These are phyloP conservation scores for Rhodotorula sp. DNA, from an alignment of 1,284 basidiomycete genomes.

Conservation along the genomic window DNA sequence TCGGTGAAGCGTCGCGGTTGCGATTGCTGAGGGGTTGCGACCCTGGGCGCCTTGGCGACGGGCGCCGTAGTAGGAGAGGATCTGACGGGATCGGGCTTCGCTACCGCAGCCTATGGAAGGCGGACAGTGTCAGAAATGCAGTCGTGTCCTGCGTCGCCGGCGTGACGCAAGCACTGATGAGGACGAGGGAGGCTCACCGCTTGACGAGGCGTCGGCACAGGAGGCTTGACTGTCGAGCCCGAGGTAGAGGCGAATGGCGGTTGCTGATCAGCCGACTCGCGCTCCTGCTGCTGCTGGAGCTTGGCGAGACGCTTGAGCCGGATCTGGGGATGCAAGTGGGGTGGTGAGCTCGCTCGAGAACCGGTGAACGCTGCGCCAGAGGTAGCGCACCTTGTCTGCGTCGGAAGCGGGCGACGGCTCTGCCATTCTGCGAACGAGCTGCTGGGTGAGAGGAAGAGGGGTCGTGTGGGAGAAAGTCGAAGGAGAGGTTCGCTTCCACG, in stretches of 20 bases:
- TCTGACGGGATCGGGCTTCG: slow-evolving; percentile 4
- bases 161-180: too few species aligned
- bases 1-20: slow-evolving; percentile 32
- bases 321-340: slow-evolving; percentile 23
- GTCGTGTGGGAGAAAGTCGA: too few species aligned
- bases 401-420: slow-evolving; percentile 6
- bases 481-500: too few species aligned
- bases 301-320: slow-evolving; percentile 41
- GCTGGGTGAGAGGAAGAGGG: neutral
- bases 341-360: neutral
- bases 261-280: neutral
- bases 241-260: neutral
- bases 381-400: slow-evolving; percentile 8
- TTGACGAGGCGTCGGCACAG: neutral
- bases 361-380: neutral
- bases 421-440: neutral
- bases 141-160: too few species aligned
- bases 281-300: slow-evolving; percentile 28
- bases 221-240: neutral
- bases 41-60: slow-evolving; percentile 2
- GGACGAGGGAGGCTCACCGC: too few species aligned
- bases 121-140: too few species aligned
- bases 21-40: slow-evolving; percentile 1
- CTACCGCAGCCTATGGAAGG: neutral
- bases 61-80: neutral